Evolutionary conservation across 805 yeast genomes (phyloP).

Genomic region (Kuraishia molischiana): DNA sequence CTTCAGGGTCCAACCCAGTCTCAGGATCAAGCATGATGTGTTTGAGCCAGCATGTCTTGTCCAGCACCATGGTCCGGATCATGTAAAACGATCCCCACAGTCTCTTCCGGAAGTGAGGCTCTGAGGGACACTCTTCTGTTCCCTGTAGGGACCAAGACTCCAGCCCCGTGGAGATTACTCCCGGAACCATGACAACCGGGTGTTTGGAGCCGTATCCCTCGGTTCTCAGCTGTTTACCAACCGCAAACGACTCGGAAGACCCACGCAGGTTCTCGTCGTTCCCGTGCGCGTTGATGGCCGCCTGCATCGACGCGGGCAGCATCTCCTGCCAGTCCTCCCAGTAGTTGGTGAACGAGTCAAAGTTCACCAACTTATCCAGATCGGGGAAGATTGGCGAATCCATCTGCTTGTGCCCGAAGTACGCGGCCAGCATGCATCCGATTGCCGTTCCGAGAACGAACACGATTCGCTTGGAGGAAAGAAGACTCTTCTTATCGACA

Average conservation of each 20-base stretch:
- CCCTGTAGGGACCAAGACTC: constrained; percentile 88
- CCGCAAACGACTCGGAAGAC: constrained; percentile 77
- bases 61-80: constrained; percentile 86
- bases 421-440: constrained; percentile 57
- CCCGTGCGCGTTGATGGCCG: constrained; percentile 51
- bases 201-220: constrained; percentile 46
- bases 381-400: constrained; percentile 33
- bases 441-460: constrained; percentile 65
- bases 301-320: constrained; percentile 57
- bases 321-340: constrained; percentile 66
- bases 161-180: constrained; percentile 89
- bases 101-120: constrained; percentile 79
- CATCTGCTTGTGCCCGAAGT: constrained; percentile 39
- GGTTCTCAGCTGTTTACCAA: constrained; percentile 55
- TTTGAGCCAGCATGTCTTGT: constrained; percentile 88
- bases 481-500: constrained; percentile 8
- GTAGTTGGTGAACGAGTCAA: constrained; percentile 48
- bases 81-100: constrained; percentile 97
- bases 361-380: constrained; percentile 37
- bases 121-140: constrained; percentile 70
- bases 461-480: constrained; percentile 45
- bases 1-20: constrained; percentile 90
- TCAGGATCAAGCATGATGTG: constrained; percentile 83
- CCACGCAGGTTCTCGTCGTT: constrained; percentile 35
- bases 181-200: constrained; percentile 92